These are phyloP conservation scores for Abelmoschus esculentus DNA, from an alignment of 345 rosid species.

Conservation along the genomic window DNA sequence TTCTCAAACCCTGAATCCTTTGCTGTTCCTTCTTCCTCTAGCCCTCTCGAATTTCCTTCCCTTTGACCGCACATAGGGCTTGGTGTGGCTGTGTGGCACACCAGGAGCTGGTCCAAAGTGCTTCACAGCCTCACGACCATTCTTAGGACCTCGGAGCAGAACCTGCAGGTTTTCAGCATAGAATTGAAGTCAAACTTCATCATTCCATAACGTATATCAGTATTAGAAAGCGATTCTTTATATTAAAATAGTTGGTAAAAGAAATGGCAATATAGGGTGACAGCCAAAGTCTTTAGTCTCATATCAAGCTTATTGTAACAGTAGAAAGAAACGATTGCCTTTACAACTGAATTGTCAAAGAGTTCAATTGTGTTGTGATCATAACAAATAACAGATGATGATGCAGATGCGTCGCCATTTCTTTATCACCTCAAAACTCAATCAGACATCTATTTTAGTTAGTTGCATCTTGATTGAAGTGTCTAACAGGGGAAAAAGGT, in stretches of 20 bases:
- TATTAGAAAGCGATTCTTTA: neutral
- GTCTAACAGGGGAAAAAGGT: neutral
- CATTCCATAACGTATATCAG: neutral
- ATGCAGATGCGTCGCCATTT: neutral
- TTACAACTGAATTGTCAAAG: neutral
- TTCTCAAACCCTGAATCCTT: slow-evolving; percentile 54
- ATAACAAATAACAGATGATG: neutral
- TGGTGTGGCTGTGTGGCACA: slow-evolving; percentile 73
- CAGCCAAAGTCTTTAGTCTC: neutral
- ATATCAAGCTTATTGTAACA: neutral
- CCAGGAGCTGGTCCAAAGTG: slow-evolving; percentile 83
- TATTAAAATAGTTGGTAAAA: neutral
- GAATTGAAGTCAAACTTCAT: neutral
- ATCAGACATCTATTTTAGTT: neutral
- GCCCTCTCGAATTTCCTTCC: slow-evolving; percentile 65
- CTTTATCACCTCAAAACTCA: neutral
- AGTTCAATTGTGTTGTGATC: neutral
- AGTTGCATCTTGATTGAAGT: neutral
- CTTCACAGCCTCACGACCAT: slow-evolving; percentile 63
- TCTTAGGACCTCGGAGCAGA: slow-evolving; percentile 71
- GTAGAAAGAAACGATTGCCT: neutral
- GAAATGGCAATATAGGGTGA: neutral
- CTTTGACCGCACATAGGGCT: slow-evolving; percentile 56
- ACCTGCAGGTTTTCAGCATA: slow-evolving; percentile 25
- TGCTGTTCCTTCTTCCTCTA: slow-evolving; percentile 66